Conservation (phyloP, 2,329 filamentous ascomycete genomes). For the Nemania serpens region DNA sequence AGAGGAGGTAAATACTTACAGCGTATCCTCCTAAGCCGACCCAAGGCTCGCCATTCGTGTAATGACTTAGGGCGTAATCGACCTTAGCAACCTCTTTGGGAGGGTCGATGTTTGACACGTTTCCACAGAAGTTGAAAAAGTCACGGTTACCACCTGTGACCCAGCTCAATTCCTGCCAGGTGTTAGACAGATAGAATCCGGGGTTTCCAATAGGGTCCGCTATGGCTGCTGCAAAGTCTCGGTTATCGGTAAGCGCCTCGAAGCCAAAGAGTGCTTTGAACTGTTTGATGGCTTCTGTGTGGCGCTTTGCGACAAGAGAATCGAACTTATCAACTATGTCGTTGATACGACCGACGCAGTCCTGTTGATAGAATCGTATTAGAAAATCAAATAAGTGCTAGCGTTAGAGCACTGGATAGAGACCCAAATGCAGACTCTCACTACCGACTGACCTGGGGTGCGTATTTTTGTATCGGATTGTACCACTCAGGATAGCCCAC, state of each 20-base stretch:
- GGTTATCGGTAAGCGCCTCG: conserved; percentile 48
- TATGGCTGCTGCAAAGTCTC: conserved; percentile 55
- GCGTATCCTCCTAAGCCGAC: conserved; percentile 56
- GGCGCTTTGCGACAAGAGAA: conserved; percentile 47
- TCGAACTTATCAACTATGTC: conserved; percentile 56
- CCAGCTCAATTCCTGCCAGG: conserved; percentile 62
- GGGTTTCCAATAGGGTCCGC: conserved; percentile 42
- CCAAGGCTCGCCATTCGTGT: conserved; percentile 56
- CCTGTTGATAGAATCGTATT: conserved; percentile 27
- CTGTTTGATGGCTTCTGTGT: conserved; percentile 48
- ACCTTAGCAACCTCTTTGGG: conserved; percentile 49
- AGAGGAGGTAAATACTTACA: conserved; percentile 4
- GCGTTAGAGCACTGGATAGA: not conserved
- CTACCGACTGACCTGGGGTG: conserved; percentile 41
- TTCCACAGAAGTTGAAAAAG: conserved; percentile 58
- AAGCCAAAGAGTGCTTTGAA: conserved; percentile 55
- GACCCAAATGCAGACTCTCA: not conserved
- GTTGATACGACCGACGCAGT: conserved; percentile 55
- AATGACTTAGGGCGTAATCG: conserved; percentile 52
- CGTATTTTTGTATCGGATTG: conserved; percentile 53
- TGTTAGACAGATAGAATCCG: conserved; percentile 53
- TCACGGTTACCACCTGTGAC: conserved; percentile 47
- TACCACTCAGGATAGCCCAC: conserved; percentile 56
- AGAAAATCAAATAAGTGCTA: not conserved
- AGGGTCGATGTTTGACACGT: conserved; percentile 53